Evolutionary conservation across 768 basidiomycete genomes (phyloP).

Genomic region (Suillus subalutaceus): DNA sequence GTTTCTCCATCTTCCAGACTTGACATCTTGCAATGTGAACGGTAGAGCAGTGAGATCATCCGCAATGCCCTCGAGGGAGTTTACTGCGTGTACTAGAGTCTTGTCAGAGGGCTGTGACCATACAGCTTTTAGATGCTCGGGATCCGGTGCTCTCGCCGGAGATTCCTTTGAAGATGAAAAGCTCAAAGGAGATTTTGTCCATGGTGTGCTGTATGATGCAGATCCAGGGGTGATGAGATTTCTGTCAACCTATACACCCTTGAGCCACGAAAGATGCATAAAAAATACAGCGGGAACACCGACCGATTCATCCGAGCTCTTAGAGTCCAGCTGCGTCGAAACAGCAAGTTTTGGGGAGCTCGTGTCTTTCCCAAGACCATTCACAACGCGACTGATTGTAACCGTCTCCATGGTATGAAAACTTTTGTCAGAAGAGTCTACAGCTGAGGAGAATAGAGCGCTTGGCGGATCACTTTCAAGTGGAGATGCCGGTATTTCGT

Average conservation of each 20-base stretch:
- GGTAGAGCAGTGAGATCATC: slow-evolving; percentile 82
- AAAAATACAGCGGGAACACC: slow-evolving; percentile 25
- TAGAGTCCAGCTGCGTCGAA: slow-evolving; percentile 45
- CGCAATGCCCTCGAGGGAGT: slow-evolving; percentile 82
- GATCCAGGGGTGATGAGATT: slow-evolving; percentile 51
- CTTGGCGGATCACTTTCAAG: slow-evolving; percentile 21
- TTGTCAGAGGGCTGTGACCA: slow-evolving; percentile 83
- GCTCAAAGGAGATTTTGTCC: slow-evolving; percentile 55
- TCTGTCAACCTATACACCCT: slow-evolving; percentile 40
- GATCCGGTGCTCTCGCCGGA: slow-evolving; percentile 69
- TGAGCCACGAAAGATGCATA: slow-evolving; percentile 19
- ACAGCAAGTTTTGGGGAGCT: slow-evolving; percentile 21
- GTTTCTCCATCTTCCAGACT: slow-evolving; percentile 87
- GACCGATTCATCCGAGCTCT: slow-evolving; percentile 58
- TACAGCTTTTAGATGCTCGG: slow-evolving; percentile 83
- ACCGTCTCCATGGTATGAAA: slow-evolving; percentile 14
- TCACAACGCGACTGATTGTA: slow-evolving; percentile 15
- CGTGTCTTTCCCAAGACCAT: slow-evolving; percentile 16
- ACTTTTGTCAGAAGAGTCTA: slow-evolving; percentile 15
- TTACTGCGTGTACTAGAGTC: slow-evolving; percentile 64
- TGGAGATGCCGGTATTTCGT: slow-evolving; percentile 29
- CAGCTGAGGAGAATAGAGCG: slow-evolving; percentile 27
- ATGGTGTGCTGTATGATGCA: slow-evolving; percentile 41
- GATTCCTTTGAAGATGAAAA: slow-evolving; percentile 64
- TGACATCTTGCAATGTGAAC: slow-evolving; percentile 82